A percentile compares a stretch with the other conserved stretches of the same genome.
phyloP scores from a whole-genome alignment of 768 basidiomycete species.

The Crepidotus variabilis region DNA sequence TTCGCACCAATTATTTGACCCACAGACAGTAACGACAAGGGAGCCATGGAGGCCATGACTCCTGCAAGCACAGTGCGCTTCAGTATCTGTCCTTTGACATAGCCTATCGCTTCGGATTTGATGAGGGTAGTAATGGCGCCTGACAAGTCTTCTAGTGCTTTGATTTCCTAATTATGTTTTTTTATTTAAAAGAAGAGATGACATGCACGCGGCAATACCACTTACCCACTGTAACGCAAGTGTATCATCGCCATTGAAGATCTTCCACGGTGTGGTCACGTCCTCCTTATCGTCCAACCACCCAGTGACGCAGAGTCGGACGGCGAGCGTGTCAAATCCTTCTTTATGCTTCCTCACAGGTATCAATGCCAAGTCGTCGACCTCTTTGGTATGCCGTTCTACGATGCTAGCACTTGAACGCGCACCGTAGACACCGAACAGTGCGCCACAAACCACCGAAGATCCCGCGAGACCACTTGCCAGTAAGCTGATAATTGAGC shows the following conservation, averaged over 20 bases:
- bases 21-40: constrained; percentile 46
- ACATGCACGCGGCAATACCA: not conserved
- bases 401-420: constrained; percentile 45
- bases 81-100: constrained; percentile 44
- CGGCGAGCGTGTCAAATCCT: constrained; percentile 41
- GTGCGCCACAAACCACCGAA: constrained; percentile 50
- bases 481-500: constrained; percentile 46
- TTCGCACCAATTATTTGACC: constrained; percentile 49
- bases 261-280: constrained; percentile 49
- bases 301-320: constrained; percentile 52
- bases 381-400: constrained; percentile 45
- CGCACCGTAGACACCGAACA: constrained; percentile 57
- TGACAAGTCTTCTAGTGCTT: constrained; percentile 47
- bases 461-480: constrained; percentile 53
- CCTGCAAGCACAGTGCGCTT: constrained; percentile 47
- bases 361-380: constrained; percentile 49
- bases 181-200: not conserved
- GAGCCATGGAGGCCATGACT: constrained; percentile 46
- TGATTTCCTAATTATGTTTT: constrained; percentile 40
- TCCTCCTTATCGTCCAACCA: constrained; percentile 45
- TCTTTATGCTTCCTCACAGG: constrained; percentile 35
- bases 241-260: constrained; percentile 48
- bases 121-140: constrained; percentile 40
- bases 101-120: constrained; percentile 46
- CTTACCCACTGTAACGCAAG: constrained; percentile 57